These are phyloP conservation scores for Chiua virens DNA, from an alignment of 768 basidiomycete genomes.

Conservation along the genomic window DNA sequence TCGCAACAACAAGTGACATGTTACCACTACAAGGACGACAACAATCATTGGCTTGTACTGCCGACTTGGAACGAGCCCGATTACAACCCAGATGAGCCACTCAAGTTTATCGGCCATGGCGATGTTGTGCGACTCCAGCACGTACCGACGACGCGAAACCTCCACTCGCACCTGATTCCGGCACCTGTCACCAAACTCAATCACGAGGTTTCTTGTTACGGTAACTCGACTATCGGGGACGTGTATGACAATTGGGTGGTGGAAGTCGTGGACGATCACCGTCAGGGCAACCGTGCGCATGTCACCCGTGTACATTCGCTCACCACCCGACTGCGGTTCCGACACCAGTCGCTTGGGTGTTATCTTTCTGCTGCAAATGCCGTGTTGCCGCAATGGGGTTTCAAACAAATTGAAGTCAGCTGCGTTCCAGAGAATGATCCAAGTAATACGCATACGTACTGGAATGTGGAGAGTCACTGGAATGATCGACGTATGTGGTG, in stretches of 20 bases:
- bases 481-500: conserved; percentile 81
- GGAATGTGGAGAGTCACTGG: conserved; percentile 99
- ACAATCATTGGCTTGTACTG: conserved; percentile 87
- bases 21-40: conserved; percentile 99
- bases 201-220: conserved; percentile 93
- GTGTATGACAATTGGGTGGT: conserved; percentile 87
- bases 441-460: conserved; percentile 82
- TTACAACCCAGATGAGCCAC: conserved; percentile 61
- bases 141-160: conserved; percentile 77
- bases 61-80: conserved; percentile 77
- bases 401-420: conserved; percentile 96
- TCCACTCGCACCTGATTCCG: conserved; percentile 87
- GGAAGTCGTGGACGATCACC: conserved; percentile 90
- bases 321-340: conserved; percentile 86
- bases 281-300: conserved; percentile 54
- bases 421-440: conserved; percentile 89
- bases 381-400: conserved; percentile 95
- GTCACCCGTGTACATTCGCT: conserved; percentile 80
- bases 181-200: conserved; percentile 90
- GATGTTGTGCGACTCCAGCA: conserved; percentile 84
- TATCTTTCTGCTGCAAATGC: conserved; percentile 89
- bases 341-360: conserved; percentile 75
- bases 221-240: conserved; percentile 88
- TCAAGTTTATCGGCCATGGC: conserved; percentile 73
- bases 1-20: conserved; percentile 96